phyloP scores from a whole-genome alignment of 345 rosid species.

The Lumnitzera racemosa region DNA sequence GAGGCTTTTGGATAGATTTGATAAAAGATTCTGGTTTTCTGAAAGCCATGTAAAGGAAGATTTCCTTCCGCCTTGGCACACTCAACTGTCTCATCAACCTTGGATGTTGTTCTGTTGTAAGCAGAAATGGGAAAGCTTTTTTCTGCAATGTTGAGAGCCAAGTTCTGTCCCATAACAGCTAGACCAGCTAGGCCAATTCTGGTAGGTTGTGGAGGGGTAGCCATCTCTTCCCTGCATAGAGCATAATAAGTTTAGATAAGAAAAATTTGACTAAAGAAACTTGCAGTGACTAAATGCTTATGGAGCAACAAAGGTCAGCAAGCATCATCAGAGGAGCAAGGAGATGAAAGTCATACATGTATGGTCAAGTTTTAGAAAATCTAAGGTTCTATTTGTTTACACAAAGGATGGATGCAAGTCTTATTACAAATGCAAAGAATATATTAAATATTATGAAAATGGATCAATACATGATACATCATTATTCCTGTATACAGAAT shows the following conservation, averaged over 20 bases:
- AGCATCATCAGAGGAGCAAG: too few species aligned
- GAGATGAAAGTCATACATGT: too few species aligned
- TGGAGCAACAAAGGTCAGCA: too few species aligned
- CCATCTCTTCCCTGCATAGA: slow-evolving; percentile 44
- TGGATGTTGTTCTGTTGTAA: slow-evolving; percentile 80
- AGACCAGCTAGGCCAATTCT: slow-evolving; percentile 95
- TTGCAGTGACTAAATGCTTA: too few species aligned
- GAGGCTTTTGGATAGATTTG: slow-evolving; percentile 75
- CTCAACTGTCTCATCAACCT: slow-evolving; percentile 89
- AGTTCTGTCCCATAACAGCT: slow-evolving; percentile 98
- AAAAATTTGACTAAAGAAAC: slow-evolving; percentile 1
- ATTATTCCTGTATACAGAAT: too few species aligned
- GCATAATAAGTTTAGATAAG: slow-evolving; percentile 9
- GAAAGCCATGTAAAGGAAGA: slow-evolving; percentile 77
- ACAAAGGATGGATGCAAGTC: too few species aligned
- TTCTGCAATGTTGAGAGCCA: slow-evolving; percentile 87
- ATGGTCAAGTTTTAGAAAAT: too few species aligned
- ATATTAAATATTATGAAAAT: too few species aligned
- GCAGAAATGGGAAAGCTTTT: slow-evolving; percentile 97
- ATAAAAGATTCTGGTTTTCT: slow-evolving; percentile 80
- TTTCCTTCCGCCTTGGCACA: slow-evolving; percentile 81
- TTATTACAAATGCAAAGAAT: too few species aligned
- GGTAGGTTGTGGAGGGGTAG: slow-evolving; percentile 36
- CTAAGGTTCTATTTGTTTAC: too few species aligned
- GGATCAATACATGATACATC: too few species aligned